Base-by-base conservation (phyloP, 1,284 basidiomycete genomes). In the Polyporus tsugae region DNA sequence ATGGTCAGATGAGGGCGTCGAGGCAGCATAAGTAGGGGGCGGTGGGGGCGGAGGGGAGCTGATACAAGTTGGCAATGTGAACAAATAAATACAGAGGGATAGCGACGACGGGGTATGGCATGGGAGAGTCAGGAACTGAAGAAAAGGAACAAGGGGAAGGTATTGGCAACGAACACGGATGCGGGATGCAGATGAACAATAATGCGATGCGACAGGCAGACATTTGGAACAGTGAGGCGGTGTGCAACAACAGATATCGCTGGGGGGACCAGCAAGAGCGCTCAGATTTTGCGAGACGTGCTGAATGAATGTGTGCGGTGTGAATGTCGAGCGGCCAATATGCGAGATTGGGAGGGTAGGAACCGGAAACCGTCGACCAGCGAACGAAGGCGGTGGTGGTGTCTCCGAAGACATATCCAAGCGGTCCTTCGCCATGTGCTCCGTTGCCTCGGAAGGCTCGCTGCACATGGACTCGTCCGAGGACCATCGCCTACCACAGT, bases 361-460 rank as follows among this genome's bases (percentile, higher is more conserved):
- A 35, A 35, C 29, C 36, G 7, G 55, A 35, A 36, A 38, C 17
- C 2, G 36, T 58, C 55, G 55, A 38, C 55, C 17, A 22, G 33
- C 35, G 36, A 58, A 38, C 17, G 35, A 38, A 36, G 19, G n/a
- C 10, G 19, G 55, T 38, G 55, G 35, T 19, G 17, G 55, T 58
- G 55, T 6, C 55, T 58, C 53, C 53, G 29, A 35, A 55, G 53
- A 55, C 53, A 38, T 38, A 38, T 6, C 35, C 55, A 58, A 35
- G 55, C 55, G 35, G 29, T 58, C 10, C 36, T n/a, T 35, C 55
- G 55, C 55, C 55, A 64, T 41, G 42, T 39, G 49, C 39, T 64
- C 35, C 38, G 59, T 35, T 61, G 59, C 59, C 22, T 33, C 25
- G 11, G 17, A 42, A 38, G 22, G 17, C 35, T 11, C 33, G 53